Evolutionary conservation across 148 eudicot species (phyloP).

Genomic region (Gaultheria prostrata): DNA sequence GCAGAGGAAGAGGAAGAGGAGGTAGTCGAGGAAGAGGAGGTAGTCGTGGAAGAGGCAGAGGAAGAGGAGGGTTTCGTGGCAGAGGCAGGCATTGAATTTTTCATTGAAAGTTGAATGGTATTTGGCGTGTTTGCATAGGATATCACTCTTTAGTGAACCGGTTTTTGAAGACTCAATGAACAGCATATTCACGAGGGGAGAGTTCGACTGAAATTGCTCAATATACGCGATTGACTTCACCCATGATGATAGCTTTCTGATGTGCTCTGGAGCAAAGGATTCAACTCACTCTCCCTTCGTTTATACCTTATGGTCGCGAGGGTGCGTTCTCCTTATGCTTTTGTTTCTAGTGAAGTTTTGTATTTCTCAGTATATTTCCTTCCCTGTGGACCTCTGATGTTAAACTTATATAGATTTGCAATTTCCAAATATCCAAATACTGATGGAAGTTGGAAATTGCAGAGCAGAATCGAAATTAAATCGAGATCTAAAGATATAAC

Average conservation of each 20-base stretch:
- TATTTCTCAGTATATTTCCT: not conserved
- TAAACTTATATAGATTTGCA: not conserved
- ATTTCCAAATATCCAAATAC: not conserved
- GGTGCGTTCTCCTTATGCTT: not conserved
- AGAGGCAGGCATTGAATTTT: slow-evolving; percentile 38
- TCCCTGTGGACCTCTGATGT: not conserved
- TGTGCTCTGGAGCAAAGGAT: not conserved
- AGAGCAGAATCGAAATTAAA: not conserved
- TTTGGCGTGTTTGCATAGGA: not conserved
- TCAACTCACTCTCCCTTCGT: not conserved
- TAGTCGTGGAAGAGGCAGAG: slow-evolving; percentile 48
- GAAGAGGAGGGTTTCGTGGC: slow-evolving; percentile 43
- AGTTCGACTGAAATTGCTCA: not conserved
- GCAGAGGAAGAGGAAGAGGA: slow-evolving; percentile 49
- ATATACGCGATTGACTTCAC: not conserved
- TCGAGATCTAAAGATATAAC: not conserved
- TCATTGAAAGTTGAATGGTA: not conserved
- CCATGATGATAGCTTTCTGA: not conserved
- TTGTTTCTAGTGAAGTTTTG: not conserved
- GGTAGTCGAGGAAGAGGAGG: slow-evolving; percentile 40
- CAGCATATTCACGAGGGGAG: not conserved
- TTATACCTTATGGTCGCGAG: not conserved
- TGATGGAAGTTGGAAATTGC: not conserved
- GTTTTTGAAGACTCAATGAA: not conserved
- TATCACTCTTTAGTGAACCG: not conserved